Evolutionary conservation across 78 protist genomes (phyloP), one percentile per base, ranked within the genome.

Genomic region (Dictyostelium firmibasis): DNA sequence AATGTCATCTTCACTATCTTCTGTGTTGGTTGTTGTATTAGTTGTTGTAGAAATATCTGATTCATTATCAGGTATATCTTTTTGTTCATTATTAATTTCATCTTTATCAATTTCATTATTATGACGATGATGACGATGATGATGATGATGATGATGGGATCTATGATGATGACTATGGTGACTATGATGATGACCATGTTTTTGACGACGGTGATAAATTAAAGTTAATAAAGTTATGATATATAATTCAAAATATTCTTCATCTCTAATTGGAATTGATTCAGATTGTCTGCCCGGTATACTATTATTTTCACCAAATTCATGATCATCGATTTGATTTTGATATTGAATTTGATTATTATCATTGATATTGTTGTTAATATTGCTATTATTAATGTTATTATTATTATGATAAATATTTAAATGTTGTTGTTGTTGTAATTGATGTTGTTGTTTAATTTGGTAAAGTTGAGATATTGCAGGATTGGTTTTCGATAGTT

Each of bases 191-290:
- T 31, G 70, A 16, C 84, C 20, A 27, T 74, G 82, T 67, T 72
- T 72, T 72, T 72, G 79, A 72, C 43, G 36, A 33, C 79, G 79
- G 29, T 33, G 23, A 72, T 92, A n/a, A 74, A 85, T 70, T 23
- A 92, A 50, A 23, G 18, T 44, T 18, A 92, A 10, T n/a, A 92
- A 41, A 2, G 84, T 36, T 10, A 74, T 83, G 2, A 92, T 41
- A 35, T 85, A 92, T 2, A 92, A 47, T 53, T 92, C 96, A 78
- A 92, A 92, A 53, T 92, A 92, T 85, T 92, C 96, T 79, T 92
- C 96, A 50, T 77, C 74, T 47, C 79, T 60, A 41, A 85, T 25
- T n/a, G 81, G 87, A 18, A 89, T 81, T 9, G 43, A 47, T 81
- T 89, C 94, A 4, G 83, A 69, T 47, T 83, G 76, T 27, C 94